A percentile compares a stretch with the other conserved stretches of the same genome.
Conservation (phyloP, 306 rosid genomes). For the Nissolia schottii region DNA sequence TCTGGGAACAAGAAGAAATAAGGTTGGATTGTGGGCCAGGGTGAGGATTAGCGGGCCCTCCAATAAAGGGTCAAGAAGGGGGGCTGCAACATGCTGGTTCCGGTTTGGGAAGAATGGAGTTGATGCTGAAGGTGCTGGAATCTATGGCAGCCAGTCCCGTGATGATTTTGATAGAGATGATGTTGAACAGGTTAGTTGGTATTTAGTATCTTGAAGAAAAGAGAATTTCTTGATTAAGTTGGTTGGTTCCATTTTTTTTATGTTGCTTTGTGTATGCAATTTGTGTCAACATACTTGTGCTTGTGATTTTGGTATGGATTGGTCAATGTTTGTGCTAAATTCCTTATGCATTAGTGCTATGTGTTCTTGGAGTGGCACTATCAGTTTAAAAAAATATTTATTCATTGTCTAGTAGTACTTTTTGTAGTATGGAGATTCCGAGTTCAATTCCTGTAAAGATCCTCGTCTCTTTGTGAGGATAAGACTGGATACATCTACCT, state of each 20-base stretch:
- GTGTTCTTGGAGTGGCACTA: not conserved
- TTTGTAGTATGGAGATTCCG: no score
- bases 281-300: not conserved
- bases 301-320: not conserved
- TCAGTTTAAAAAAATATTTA: no score
- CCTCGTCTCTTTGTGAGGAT: no score
- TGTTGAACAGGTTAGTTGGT: constrained; percentile 77
- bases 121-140: constrained; percentile 95
- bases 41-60: constrained; percentile 71
- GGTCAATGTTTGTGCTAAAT: not conserved
- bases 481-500: no score
- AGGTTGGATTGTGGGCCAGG: constrained; percentile 33
- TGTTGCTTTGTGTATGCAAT: not conserved
- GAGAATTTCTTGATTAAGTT: no score
- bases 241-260: not conserved
- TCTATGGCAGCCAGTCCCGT: constrained; percentile 91
- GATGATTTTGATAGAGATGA: constrained; percentile 91
- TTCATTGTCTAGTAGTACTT: no score
- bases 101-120: constrained; percentile 79
- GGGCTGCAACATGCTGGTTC: constrained; percentile 89
- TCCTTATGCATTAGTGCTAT: not conserved
- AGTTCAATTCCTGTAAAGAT: no score
- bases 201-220: no score
- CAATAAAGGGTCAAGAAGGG: no score
- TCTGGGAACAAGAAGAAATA: constrained; percentile 42